phyloP scores from a whole-genome alignment of 2,329 filamentous ascomycete genomes.

The Monilinia laxa region DNA sequence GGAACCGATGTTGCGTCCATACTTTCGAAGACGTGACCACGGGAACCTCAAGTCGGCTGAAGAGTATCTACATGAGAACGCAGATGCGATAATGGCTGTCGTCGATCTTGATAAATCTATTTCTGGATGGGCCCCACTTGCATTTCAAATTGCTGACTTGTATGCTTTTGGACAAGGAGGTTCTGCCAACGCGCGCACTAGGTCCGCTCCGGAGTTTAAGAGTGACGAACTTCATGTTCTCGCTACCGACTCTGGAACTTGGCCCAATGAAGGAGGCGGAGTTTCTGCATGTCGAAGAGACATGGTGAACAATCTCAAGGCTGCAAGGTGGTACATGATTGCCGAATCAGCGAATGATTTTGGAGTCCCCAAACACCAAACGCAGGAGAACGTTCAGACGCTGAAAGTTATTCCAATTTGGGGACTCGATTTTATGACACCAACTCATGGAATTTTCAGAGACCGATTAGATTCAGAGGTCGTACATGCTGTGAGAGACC shows the following conservation, averaged over 20 bases:
- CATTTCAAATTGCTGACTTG: slow-evolving; percentile 41
- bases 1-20: slow-evolving; percentile 44
- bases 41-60: slow-evolving; percentile 43
- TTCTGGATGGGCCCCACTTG: slow-evolving; percentile 37
- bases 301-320: slow-evolving; percentile 50
- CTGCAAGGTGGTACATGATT: slow-evolving; percentile 52
- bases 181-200: slow-evolving; percentile 40
- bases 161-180: slow-evolving; percentile 42
- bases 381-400: slow-evolving; percentile 51
- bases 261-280: slow-evolving; percentile 44
- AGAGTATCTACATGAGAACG: slow-evolving; percentile 43
- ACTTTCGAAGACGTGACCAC: slow-evolving; percentile 43
- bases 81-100: slow-evolving; percentile 38
- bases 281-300: slow-evolving; percentile 52
- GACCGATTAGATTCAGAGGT: slow-evolving; percentile 51
- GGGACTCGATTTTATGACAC: slow-evolving; percentile 51
- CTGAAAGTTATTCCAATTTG: slow-evolving; percentile 51
- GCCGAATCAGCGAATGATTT: slow-evolving; percentile 53
- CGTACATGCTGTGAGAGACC: slow-evolving; percentile 45
- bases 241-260: slow-evolving; percentile 40
- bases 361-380: slow-evolving; percentile 50
- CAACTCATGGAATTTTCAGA: slow-evolving; percentile 50
- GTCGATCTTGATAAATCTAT: slow-evolving; percentile 39
- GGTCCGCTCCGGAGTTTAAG: slow-evolving; percentile 34
- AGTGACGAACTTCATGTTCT: slow-evolving; percentile 45